Base-by-base conservation (phyloP, 1,284 basidiomycete species). In the Rhodotorula sp. region DNA sequence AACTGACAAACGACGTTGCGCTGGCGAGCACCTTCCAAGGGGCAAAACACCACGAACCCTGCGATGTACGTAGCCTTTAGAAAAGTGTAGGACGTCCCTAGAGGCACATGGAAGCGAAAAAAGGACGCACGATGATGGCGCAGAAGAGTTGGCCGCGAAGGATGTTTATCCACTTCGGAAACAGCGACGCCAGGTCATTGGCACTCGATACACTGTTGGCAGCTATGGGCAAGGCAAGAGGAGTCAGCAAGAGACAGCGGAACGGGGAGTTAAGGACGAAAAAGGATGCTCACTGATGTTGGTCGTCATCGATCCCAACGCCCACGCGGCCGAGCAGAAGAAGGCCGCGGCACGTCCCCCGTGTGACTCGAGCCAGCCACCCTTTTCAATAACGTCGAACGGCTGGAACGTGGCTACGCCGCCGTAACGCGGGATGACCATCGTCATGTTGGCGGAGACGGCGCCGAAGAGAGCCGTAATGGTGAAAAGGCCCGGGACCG, bases 341-440 rank as follows among this genome's bases (percentile, higher is more conserved):
- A 92, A 92, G 54, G 89, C 87, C 1, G 89, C 90, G 0, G 90
- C 87, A 52, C 91, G 87, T 78, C 90, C 90, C 76, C 89, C 87
- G 88, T 88, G 90, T 61, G 43, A 61, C 15, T 49, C 63, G 39
- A 71, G 60, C 70, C 70, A 73, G 0, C 66, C 67, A n/a, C 68
- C 71, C 18, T 77, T 73, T 54, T 78, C 79, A 43, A 81, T 76
- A 64, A 82, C 78, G 66, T 81, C 80, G 72, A 81, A 81, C 0
- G 80, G 79, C 69, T 78, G 76, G 69, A 71, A 80, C 5, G 76
- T 65, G 20, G 57, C 29, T 5, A 54, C 60, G 8, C 68, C 68
- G 26, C 57, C 46, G 52, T 62, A 69, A 16, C 48, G 73, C 26
- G 78, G 78, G 23, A 80, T 75, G 58, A 82, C 79, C 20, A 61